A percentile compares a stretch with the other conserved stretches of the same genome.
Evolutionary conservation across 306 rosid species (phyloP).

Genomic region (Mucuna pruriens): DNA sequence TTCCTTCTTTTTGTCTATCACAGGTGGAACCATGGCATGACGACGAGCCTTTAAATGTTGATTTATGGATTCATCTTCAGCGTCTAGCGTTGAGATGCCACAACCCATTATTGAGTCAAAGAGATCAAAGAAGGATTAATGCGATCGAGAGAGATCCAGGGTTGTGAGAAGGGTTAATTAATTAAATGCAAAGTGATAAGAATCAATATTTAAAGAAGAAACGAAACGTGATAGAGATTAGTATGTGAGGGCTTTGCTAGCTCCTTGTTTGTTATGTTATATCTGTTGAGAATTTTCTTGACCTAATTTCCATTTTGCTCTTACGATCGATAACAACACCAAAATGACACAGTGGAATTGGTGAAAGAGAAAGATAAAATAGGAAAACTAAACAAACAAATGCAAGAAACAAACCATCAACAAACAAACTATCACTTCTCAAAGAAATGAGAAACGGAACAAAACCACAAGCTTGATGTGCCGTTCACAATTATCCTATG

Average conservation of each 20-base stretch:
- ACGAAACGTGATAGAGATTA: not conserved
- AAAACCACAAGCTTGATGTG: constrained; percentile 20
- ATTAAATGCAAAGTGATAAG: not conserved
- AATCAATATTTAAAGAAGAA: not conserved
- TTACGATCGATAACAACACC: not conserved
- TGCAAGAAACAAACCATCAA: not conserved
- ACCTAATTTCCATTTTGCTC: not conserved
- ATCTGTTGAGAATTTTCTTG: not conserved
- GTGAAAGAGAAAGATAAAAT: not conserved
- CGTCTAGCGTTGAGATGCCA: constrained; percentile 52
- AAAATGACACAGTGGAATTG: not conserved
- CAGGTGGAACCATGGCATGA: not conserved
- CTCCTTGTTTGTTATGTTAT: not conserved
- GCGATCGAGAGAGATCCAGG: no score
- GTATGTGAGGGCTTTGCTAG: not conserved
- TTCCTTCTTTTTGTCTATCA: not conserved
- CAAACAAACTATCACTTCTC: not conserved
- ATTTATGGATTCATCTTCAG: not conserved
- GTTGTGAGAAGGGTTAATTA: not conserved
- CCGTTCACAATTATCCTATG: not conserved
- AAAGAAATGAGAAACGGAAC: not conserved
- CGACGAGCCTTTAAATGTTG: not conserved
- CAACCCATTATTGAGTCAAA: constrained; percentile 60
- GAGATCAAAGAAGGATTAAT: not conserved
- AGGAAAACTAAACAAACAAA: not conserved